These are phyloP conservation scores for Podaxis sp. DNA, from an alignment of 768 basidiomycete species.

Conservation along the genomic window DNA sequence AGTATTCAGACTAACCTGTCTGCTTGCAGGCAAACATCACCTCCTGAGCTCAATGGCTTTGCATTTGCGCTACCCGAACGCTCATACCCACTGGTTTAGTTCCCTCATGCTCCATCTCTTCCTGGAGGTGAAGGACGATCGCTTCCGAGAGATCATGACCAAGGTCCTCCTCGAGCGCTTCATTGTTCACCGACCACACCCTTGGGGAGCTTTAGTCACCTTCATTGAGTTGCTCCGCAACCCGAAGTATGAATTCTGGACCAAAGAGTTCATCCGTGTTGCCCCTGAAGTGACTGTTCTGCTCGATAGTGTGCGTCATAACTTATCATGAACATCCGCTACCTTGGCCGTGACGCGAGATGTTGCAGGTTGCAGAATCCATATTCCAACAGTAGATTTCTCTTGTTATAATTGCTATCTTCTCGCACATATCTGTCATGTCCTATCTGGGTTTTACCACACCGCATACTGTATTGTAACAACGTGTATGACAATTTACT, in stretches of 20 bases:
- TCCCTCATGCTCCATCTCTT: conserved; percentile 88
- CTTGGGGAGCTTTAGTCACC: conserved; percentile 92
- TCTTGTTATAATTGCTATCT: conserved; percentile 62
- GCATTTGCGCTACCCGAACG: conserved; percentile 96
- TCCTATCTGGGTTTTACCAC: conserved; percentile 58
- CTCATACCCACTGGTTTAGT: conserved; percentile 98
- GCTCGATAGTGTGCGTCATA: conserved; percentile 70
- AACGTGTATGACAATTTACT: conserved; percentile 38
- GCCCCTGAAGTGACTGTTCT: conserved; percentile 85
- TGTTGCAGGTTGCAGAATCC: conserved; percentile 66
- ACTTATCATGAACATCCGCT: conserved; percentile 11
- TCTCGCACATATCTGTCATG: conserved; percentile 74
- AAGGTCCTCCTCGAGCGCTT: conserved; percentile 92
- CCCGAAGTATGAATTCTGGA: conserved; percentile 89
- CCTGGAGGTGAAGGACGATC: conserved; percentile 71
- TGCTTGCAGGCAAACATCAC: conserved; percentile 82
- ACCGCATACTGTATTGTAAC: conserved; percentile 87
- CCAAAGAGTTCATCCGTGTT: conserved; percentile 79
- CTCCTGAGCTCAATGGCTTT: conserved; percentile 89
- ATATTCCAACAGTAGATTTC: conserved; percentile 75
- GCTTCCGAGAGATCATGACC: conserved; percentile 79
- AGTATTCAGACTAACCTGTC: conserved; percentile 8
- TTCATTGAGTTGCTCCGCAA: conserved; percentile 94
- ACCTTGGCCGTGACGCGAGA: conserved; percentile 15
- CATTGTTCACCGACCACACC: conserved; percentile 92